Evolutionary conservation across 2,329 filamentous ascomycete species (phyloP), one percentile per base, ranked within the genome.

Genomic region (Xylaria sp.): DNA sequence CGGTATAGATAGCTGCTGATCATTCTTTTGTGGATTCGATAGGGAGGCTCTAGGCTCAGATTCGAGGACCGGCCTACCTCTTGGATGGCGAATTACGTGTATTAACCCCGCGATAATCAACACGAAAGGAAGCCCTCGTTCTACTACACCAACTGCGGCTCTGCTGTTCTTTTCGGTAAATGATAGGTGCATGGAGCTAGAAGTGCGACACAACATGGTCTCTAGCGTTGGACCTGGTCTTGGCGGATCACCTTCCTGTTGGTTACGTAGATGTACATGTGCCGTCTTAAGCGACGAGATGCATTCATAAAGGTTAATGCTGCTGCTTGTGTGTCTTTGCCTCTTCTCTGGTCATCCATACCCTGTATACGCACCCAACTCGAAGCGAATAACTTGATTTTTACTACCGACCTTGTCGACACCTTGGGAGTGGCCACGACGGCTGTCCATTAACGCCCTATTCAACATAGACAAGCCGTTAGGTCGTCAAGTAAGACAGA

Each of bases 201-300:
- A 42, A 14, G 47, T 11, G 21, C 21, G n/a, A 48, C 17, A 24
- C n/a, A 19, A 4, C 6, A 48, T 48, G 47, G 17, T 11, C 4
- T 48, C 19, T 48, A 17, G 47, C n/a, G 21, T 48, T 17, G 12
- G 39, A 42, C 39, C 12, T 42, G 11, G 39, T 42, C 60, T 55
- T 62, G 39, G 50, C 36, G 32, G 11, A 34, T 34, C 6, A 34
- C 14, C 60, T 12, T 61, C 19, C 48, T 21, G 47, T 47, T 45
- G 21, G 47, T 19, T 42, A 39, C 3, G 24, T 36, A 21, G 11
- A 36, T 12, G 27, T 24, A 9, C 9, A 11, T 42, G 54, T 39
- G 27, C 32, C 17, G 19, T 19, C 32, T 17, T n/a, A 42, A 24
- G 32, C 54, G 58, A 61, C 32, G 21, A 50, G 42, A 48, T 19